phyloP scores from a whole-genome alignment of 352 stramenopile genomes.

The Pythium utonaiense region DNA sequence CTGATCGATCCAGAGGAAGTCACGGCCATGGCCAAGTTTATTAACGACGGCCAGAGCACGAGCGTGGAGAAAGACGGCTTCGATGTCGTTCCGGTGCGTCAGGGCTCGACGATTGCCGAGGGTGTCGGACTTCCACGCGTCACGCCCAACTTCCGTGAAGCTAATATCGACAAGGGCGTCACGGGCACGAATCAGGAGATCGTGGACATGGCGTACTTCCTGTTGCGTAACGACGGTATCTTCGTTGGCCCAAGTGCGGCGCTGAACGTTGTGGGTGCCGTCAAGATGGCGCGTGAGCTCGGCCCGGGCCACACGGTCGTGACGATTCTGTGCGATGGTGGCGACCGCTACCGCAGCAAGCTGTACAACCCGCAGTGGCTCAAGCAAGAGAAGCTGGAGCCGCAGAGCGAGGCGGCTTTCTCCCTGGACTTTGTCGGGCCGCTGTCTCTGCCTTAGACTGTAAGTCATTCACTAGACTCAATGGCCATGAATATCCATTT shows the following conservation, averaged over 20 bases:
- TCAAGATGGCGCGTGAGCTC: slow-evolving; percentile 76
- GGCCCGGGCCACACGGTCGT: slow-evolving; percentile 68
- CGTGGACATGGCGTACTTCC: slow-evolving; percentile 91
- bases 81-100: slow-evolving; percentile 79
- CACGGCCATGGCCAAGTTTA: slow-evolving; percentile 82
- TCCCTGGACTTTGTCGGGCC: slow-evolving; percentile 26
- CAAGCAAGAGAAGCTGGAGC: slow-evolving; percentile 42
- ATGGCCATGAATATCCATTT: background rate
- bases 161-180: slow-evolving; percentile 89
- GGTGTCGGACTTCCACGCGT: slow-evolving; percentile 92
- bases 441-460: slow-evolving; percentile 10
- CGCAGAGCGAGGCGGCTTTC: slow-evolving; percentile 13
- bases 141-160: slow-evolving; percentile 90
- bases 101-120: slow-evolving; percentile 91
- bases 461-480: too few relatives aligned
- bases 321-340: slow-evolving; percentile 80
- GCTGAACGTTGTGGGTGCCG: slow-evolving; percentile 72
- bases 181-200: slow-evolving; percentile 91
- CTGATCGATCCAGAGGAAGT: slow-evolving; percentile 78
- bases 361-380: slow-evolving; percentile 80
- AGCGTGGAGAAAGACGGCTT: slow-evolving; percentile 85
- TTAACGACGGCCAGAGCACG: slow-evolving; percentile 61
- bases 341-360: slow-evolving; percentile 79
- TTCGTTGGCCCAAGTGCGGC: slow-evolving; percentile 89
- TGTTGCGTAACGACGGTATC: slow-evolving; percentile 89